Conservation (phyloP, 169 alveolate species). For the Besnoitia besnoiti region DNA sequence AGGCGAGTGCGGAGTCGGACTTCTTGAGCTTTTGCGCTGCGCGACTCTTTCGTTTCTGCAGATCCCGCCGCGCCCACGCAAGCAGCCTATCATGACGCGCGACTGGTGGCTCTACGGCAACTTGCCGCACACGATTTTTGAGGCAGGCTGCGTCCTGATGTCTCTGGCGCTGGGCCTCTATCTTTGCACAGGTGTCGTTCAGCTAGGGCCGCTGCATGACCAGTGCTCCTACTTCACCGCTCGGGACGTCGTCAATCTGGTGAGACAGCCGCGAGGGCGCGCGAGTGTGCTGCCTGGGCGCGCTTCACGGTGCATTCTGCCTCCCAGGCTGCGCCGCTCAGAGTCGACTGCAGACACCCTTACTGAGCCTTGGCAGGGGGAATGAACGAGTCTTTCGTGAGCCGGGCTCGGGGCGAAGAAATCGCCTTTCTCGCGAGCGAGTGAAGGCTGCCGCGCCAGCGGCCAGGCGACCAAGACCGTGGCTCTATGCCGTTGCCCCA, state of each 20-base stretch:
- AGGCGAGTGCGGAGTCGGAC: not conserved
- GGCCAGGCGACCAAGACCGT: too few species aligned
- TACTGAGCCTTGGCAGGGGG: too few species aligned
- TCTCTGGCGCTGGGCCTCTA: constrained; percentile 86
- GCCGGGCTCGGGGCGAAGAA: too few species aligned
- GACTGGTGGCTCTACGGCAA: constrained; percentile 92
- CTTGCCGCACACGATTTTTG: constrained; percentile 90
- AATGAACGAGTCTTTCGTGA: too few species aligned
- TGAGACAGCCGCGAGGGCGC: too few species aligned
- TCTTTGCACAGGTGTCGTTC: constrained; percentile 84
- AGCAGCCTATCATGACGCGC: constrained; percentile 90
- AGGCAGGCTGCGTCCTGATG: constrained; percentile 85
- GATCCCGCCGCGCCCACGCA: constrained; percentile 87
- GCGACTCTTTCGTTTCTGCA: not conserved
- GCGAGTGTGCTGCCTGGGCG: too few species aligned
- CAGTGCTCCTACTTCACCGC: constrained; percentile 78
- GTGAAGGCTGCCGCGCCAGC: too few species aligned
- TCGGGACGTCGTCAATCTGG: constrained; percentile 1
- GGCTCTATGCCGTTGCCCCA: too few species aligned
- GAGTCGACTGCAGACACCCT: too few species aligned
- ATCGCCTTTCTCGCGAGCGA: too few species aligned
- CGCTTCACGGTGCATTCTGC: too few species aligned
- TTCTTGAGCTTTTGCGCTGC: not conserved
- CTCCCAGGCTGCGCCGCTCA: too few species aligned
- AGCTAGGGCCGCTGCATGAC: constrained; percentile 74